These are phyloP conservation scores for Flagelloscypha sp. DNA, from an alignment of 768 basidiomycete species.

Conservation along the genomic window DNA sequence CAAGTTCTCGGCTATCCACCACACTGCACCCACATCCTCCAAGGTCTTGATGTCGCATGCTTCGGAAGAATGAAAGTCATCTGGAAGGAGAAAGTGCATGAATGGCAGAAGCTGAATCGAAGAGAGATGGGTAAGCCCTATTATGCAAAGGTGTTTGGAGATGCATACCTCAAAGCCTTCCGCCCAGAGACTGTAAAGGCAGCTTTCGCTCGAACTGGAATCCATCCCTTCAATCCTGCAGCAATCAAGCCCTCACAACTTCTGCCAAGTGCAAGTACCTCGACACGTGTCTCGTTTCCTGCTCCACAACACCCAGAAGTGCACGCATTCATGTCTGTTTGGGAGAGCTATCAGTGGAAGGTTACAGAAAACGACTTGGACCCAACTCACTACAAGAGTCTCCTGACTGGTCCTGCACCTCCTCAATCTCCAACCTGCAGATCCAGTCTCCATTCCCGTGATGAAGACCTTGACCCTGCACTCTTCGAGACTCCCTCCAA, in stretches of 20 bases:
- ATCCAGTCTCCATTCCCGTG: background rate
- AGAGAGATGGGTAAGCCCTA: too few relatives aligned
- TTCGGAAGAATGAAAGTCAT: constrained; percentile 30
- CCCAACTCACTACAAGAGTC: too few relatives aligned
- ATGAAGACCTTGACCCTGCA: constrained; percentile 10
- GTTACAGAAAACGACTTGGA: constrained; percentile 5
- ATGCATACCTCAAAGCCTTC: constrained; percentile 20
- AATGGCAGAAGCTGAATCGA: too few relatives aligned
- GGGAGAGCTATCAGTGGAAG: background rate
- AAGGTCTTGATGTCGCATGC: constrained; percentile 37
- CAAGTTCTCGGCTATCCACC: constrained; percentile 28
- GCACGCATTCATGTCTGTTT: constrained; percentile 6
- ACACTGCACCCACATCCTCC: constrained; percentile 32
- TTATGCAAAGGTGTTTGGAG: constrained; percentile 14
- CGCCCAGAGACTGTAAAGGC: constrained; percentile 16
- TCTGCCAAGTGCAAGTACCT: constrained; percentile 20
- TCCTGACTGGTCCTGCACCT: constrained; percentile 1
- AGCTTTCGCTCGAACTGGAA: constrained; percentile 22
- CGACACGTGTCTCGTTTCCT: constrained; percentile 17
- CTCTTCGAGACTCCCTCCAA: constrained; percentile 16
- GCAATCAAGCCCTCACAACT: constrained; percentile 19
- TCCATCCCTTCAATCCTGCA: constrained; percentile 21
- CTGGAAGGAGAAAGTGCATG: constrained; percentile 11
- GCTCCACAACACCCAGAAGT: constrained; percentile 19
- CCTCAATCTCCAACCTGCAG: background rate